Conservation (phyloP, 129 eudicot genomes). For the Deinandra increscens region DNA sequence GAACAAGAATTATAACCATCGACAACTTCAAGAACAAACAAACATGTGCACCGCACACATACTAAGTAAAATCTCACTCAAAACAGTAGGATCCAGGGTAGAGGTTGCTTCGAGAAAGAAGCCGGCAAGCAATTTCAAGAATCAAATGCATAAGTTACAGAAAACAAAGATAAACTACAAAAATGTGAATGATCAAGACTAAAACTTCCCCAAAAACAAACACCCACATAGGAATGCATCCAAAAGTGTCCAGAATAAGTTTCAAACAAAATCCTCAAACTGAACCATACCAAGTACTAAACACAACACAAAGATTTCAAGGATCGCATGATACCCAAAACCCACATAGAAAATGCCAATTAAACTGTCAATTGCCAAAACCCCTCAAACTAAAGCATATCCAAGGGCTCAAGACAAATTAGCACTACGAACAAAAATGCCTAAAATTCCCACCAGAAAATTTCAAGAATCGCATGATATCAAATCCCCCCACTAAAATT, state of each 20-base stretch:
- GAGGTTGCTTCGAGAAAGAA: too few species aligned
- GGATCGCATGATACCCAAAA: constrained; percentile 1
- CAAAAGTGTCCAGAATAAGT: constrained; percentile 3
- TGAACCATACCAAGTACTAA: not conserved
- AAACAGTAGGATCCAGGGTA: too few species aligned
- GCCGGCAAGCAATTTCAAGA: not conserved
- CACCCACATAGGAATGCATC: constrained; percentile 2
- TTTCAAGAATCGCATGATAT: not conserved
- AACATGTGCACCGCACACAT: too few species aligned
- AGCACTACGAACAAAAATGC: not conserved
- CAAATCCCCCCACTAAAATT: not conserved
- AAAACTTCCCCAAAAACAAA: not conserved
- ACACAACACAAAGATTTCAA: constrained; percentile 5
- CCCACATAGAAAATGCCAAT: not conserved
- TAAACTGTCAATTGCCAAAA: not conserved
- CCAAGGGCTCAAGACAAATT: not conserved
- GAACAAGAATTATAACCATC: not conserved
- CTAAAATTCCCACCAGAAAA: not conserved
- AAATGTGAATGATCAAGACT: not conserved
- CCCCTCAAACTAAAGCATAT: not conserved
- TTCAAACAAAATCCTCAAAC: not conserved
- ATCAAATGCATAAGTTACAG: not conserved
- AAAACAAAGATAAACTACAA: not conserved
- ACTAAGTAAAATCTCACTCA: too few species aligned
- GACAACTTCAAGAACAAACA: not conserved